Base-by-base conservation (phyloP, 352 stramenopile genomes). In the Pythium pectinolyticum region DNA sequence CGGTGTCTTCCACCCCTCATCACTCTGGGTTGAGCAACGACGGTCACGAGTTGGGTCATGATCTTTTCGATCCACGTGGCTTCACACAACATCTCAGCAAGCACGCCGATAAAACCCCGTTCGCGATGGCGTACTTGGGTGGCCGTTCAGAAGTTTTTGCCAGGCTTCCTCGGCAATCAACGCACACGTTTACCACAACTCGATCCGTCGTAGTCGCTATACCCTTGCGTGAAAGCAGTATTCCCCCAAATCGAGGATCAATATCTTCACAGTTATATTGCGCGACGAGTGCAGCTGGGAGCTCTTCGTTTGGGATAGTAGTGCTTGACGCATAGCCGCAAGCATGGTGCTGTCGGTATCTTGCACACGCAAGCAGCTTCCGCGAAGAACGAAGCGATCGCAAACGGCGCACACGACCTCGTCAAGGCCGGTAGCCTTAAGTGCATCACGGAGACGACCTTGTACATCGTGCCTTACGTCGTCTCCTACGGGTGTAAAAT, bases 1-100 rank as follows among this genome's bases (percentile, higher is more conserved):
- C 53, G 61, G 27, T 69, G 61, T 9, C 19, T 3, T 5, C 61
- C 61, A 14, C 61, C 61, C 1, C 54, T 17, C 53, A 69, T 63
- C 5, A 63, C 34, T 6, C 61, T 32, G 1, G 53, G 60, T 5
- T 63, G 32, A 12, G 53, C 53, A 11, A 69, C 46, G 11, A 63
- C 61, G 22, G 54, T 49, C 0, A 63, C 54, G 1, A 28, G n/a
- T 32, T 69, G 61, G 5, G 34, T 39, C 34, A 39, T 39, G 34
- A 39, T 39, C 9, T 15, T 15, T 15, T 39, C 34, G 15, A 39
- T 39, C 34, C 34, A 39, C 15, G 34, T 15, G 8, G 34, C 34
- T 15, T 39, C 15, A 15, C 15, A 15, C 34, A 39, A 15, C 8
- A 15, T 8, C 34, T 39, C 34, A 39, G 34, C 9, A 15, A 39